Evolutionary conservation across 2,329 filamentous ascomycete genomes (phyloP).

Genomic region (Polychaeton citri): DNA sequence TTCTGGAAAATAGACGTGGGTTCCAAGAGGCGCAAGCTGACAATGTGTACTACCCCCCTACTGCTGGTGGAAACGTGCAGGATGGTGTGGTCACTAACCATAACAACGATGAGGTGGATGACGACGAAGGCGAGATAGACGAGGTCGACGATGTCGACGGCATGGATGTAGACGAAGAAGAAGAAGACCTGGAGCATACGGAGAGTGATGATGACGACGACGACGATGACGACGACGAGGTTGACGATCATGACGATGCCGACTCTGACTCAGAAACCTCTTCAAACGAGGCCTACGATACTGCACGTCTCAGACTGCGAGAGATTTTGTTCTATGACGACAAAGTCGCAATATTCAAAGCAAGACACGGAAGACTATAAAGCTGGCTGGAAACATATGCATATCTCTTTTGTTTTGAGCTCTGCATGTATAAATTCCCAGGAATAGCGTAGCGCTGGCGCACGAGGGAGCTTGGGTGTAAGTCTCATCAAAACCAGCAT

Average conservation of each 20-base stretch:
- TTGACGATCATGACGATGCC: constrained; percentile 27
- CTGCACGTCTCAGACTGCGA: constrained; percentile 45
- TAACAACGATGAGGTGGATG: constrained; percentile 15
- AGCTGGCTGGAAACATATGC: no score
- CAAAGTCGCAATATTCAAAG: constrained; percentile 68
- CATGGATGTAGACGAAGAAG: constrained; percentile 6
- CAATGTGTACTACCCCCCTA: background rate
- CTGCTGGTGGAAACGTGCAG: constrained; percentile 2
- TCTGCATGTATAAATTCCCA: no score
- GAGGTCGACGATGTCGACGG: constrained; percentile 18
- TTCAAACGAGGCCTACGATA: constrained; percentile 5
- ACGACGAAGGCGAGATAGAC: constrained; percentile 23
- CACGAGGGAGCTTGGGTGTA: no score
- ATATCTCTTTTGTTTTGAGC: no score
- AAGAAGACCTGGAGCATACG: constrained; percentile 4
- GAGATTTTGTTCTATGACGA: constrained; percentile 81
- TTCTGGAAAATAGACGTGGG: constrained; percentile 48
- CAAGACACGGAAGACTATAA: constrained; percentile 45
- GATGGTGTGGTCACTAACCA: no score
- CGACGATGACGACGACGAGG: constrained; percentile 25
- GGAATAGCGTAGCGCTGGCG: no score
- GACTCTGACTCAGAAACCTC: constrained; percentile 1
- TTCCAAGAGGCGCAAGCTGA: background rate
- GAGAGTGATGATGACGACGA: constrained; percentile 19
- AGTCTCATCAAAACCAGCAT: no score